Evolutionary conservation across 495 filamentous ascomycete species (phyloP), one percentile per base, ranked within the genome.

Genomic region (Penicillium waksmanii): DNA sequence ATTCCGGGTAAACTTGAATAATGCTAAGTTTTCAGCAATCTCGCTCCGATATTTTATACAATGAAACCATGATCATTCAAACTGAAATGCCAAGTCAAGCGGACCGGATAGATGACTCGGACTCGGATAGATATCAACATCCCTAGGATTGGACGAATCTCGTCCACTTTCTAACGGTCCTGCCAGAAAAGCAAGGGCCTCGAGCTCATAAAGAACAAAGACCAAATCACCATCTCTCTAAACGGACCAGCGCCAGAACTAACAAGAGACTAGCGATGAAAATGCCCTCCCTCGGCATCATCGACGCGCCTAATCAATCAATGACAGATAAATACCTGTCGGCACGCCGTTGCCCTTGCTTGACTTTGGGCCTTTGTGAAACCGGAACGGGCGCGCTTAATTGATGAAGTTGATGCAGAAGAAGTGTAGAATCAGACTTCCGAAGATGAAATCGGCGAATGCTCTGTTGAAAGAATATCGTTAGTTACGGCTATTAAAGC

Each of bases 401-500:
- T 98, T 98, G 79, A 98, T 98, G 73, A 98, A 98, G 80, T 98
- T 98, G 65, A 97, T 89, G 77, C 95, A 98, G 83, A 98, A 98
- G 80, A 98, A 96, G 80, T 98, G 95, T 74, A 98, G 77, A 67
- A 98, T 90, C 73, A 98, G 68, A 71, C 92, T 96, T 68, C 93
- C 93, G 57, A 97, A 91, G 61, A 98, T 87, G 67, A 88, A 98
- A 82, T 98, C 95, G 65, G 95, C 95, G 74, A 98, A 98, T 15
- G 95, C 96, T 6, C 42, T 44, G n/a, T 44, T n/a, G 36, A 12
- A n/a, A n/a, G 36, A n/a, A 11, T 3, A 38, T 9, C 27, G 6
- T 31, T 31, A 31, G 27, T 31, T 31, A 31, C 23, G 8, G 8
- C 27, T 31, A 23, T 23, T 23, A 7, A 36, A 12, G 34, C 9